A percentile compares a stretch with the other conserved stretches of the same genome.
Evolutionary conservation across 148 eudicot genomes (phyloP).

Genomic region (Rhododendron griersonianum): DNA sequence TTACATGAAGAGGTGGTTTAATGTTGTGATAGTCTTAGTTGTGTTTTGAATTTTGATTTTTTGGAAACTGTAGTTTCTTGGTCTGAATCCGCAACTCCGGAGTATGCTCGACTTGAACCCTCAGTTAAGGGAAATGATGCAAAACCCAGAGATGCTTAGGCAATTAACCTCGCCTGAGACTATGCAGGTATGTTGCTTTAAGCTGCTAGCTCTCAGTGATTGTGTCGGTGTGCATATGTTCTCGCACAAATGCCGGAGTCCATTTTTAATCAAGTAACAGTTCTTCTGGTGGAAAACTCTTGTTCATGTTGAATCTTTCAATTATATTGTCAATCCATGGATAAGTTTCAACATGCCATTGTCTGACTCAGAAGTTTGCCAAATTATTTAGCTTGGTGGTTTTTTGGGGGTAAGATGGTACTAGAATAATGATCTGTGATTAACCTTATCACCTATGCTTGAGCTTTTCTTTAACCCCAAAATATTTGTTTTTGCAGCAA

Average conservation of each 20-base stretch:
- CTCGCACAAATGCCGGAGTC: background rate
- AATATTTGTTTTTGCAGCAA: slow-evolving; percentile 46
- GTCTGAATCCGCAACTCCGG: slow-evolving; percentile 66
- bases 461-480: background rate
- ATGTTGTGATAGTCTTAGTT: slow-evolving; percentile 3
- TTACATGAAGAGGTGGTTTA: background rate
- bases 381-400: background rate
- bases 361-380: background rate
- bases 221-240: background rate
- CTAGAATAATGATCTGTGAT: background rate
- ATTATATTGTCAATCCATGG: background rate
- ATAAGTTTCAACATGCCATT: background rate
- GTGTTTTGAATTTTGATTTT: background rate
- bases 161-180: slow-evolving; percentile 74
- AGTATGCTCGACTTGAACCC: slow-evolving; percentile 73
- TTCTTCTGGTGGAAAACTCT: background rate
- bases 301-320: background rate
- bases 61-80: slow-evolving; percentile 43
- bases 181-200: slow-evolving; percentile 59
- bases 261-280: no score
- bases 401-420: background rate
- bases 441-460: background rate
- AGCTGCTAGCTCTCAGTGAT: background rate
- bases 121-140: slow-evolving; percentile 93
- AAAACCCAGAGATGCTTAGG: slow-evolving; percentile 80